These are phyloP conservation scores for Botrytis paeoniae DNA, from an alignment of 2,329 filamentous ascomycete genomes.

Conservation along the genomic window DNA sequence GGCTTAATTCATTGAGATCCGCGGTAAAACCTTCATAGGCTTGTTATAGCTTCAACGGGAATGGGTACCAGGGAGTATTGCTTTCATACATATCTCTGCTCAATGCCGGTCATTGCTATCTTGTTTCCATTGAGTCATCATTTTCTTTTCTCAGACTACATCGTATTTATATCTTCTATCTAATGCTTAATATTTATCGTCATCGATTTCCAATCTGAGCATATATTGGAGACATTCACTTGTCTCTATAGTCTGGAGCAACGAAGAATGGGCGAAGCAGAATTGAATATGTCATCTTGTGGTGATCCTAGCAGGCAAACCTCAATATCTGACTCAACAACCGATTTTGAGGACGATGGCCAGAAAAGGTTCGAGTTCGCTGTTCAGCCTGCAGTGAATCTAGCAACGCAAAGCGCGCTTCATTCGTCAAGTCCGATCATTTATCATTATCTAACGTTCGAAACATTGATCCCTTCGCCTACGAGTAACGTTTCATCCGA, in stretches of 20 bases:
- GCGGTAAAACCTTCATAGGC: not conserved
- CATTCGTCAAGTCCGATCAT: conserved; percentile 27
- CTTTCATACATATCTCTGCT: not conserved
- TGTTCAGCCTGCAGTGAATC: not conserved
- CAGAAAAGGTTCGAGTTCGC: conserved; percentile 9
- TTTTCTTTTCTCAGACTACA: not conserved
- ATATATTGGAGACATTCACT: not conserved
- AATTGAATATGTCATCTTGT: conserved; percentile 23
- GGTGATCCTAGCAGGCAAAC: conserved; percentile 24
- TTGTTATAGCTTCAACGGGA: not conserved
- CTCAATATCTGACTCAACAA: conserved; percentile 17
- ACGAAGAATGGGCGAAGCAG: conserved; percentile 25
- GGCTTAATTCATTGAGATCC: conserved; percentile 10
- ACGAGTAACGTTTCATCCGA: conserved; percentile 20
- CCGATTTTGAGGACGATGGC: conserved; percentile 19
- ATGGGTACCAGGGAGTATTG: not conserved
- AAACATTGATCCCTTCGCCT: conserved; percentile 32
- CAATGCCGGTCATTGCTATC: not conserved
- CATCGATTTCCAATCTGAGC: not conserved
- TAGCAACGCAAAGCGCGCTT: conserved; percentile 15
- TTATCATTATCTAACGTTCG: conserved; percentile 38
- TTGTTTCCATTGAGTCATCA: not conserved
- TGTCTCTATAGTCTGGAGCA: not conserved
- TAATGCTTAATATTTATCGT: not conserved
- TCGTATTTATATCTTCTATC: not conserved